Conservation (phyloP, 2,329 filamentous ascomycete species). For the Botrytis pseudocinerea region DNA sequence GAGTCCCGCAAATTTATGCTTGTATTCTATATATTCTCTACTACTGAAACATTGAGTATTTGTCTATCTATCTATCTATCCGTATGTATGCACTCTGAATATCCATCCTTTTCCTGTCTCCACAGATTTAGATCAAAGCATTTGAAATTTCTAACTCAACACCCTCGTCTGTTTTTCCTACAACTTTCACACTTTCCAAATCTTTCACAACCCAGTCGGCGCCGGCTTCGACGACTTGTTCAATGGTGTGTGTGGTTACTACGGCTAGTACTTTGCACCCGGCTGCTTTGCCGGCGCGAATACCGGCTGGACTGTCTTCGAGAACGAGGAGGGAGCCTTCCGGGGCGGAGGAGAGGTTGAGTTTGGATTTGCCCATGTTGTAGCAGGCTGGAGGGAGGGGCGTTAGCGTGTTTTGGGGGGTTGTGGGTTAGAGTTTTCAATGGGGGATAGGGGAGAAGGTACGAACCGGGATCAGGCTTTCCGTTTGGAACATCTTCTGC, state of each 20-base stretch:
- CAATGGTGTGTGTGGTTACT: slow-evolving; percentile 63
- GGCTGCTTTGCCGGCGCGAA: slow-evolving; percentile 68
- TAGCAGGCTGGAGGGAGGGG: slow-evolving; percentile 56
- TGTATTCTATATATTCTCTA: background rate
- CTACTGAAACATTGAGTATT: background rate
- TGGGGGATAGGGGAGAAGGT: background rate
- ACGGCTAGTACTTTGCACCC: slow-evolving; percentile 68
- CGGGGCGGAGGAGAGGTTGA: slow-evolving; percentile 47
- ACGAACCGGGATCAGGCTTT: slow-evolving; percentile 66
- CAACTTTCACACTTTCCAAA: slow-evolving; percentile 60
- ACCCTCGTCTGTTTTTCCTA: slow-evolving; percentile 46
- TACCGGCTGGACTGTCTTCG: slow-evolving; percentile 70
- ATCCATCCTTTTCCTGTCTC: background rate
- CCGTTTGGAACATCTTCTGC: slow-evolving; percentile 74
- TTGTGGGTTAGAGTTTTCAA: rapidly evolving
- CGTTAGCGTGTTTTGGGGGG: background rate
- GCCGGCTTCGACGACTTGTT: slow-evolving; percentile 59
- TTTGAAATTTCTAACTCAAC: slow-evolving; percentile 39
- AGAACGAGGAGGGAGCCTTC: slow-evolving; percentile 56
- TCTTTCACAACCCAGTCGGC: slow-evolving; percentile 71
- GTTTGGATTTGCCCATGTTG: slow-evolving; percentile 62
- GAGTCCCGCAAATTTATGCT: background rate
- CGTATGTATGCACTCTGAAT: background rate
- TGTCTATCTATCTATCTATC: background rate
- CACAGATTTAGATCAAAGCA: slow-evolving; percentile 19